Evolutionary conservation across 495 filamentous ascomycete genomes (phyloP).

Genomic region (Talaromyces stipitatus): DNA sequence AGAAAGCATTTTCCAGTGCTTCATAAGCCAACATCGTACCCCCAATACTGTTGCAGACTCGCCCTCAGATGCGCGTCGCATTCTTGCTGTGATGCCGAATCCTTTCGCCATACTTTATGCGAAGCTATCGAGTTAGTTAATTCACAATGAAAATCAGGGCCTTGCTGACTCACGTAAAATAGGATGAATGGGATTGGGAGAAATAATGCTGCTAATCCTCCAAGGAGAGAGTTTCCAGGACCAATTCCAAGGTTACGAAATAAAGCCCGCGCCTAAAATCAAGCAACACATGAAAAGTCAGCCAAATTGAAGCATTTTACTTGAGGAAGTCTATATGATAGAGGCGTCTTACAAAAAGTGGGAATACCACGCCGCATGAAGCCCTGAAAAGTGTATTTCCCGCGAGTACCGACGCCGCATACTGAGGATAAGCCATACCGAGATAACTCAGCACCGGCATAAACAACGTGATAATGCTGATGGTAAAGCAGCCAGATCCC

Average conservation of each 20-base stretch:
- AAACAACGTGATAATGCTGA: slow-evolving; percentile 51
- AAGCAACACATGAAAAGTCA: too few relatives aligned
- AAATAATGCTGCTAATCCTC: slow-evolving; percentile 30
- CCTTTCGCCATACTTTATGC: neutral
- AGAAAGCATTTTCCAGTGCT: too few relatives aligned
- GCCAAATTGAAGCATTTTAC: neutral
- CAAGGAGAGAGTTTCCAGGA: slow-evolving; percentile 48
- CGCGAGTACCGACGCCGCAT: slow-evolving; percentile 39
- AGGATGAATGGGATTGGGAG: slow-evolving; percentile 18
- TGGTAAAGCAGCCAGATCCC: slow-evolving; percentile 42
- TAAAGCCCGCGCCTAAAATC: slow-evolving; percentile 2
- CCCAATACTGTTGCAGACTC: too few relatives aligned
- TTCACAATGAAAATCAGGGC: neutral
- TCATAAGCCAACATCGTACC: too few relatives aligned
- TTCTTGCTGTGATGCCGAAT: neutral
- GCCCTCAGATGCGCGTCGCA: neutral
- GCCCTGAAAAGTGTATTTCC: slow-evolving; percentile 38
- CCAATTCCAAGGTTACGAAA: slow-evolving; percentile 48
- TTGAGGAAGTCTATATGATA: neutral
- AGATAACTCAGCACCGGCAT: slow-evolving; percentile 41
- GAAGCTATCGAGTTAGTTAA: neutral
- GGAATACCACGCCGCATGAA: slow-evolving; percentile 36
- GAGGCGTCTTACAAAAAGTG: slow-evolving; percentile 44
- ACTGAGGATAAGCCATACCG: slow-evolving; percentile 34
- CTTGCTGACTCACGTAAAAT: slow-evolving; percentile 11